A percentile compares a stretch with the other conserved stretches of the same genome.
Conservation (phyloP, 208 protist species). For the Angomonas deanei region DNA sequence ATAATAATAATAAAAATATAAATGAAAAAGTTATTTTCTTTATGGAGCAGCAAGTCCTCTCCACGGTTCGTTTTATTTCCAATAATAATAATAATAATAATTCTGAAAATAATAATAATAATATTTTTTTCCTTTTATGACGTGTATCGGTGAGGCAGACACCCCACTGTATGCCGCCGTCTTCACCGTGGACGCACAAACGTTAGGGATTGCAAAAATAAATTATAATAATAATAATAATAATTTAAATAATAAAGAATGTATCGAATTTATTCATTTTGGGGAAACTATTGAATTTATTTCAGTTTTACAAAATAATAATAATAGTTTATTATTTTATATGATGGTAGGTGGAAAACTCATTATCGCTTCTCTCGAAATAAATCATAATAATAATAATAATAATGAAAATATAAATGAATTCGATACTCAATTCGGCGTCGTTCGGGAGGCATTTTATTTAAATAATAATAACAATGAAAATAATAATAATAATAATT, state of each 20-base stretch:
- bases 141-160: not conserved
- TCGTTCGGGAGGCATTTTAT: not conserved
- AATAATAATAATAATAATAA: slow-evolving; percentile 1
- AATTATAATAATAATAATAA: slow-evolving; percentile 1
- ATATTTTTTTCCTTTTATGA: slow-evolving; percentile 3
- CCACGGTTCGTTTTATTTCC: not conserved
- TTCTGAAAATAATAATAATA: not conserved
- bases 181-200: not conserved
- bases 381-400: not conserved
- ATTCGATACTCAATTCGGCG: not conserved
- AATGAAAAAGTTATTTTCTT: not conserved
- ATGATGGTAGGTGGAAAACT: not conserved
- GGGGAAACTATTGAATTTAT: not conserved
- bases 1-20: slow-evolving; percentile 7
- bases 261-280: not conserved
- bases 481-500: not conserved
- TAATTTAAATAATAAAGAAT: not conserved
- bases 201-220: not conserved
- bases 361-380: no score
- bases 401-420: not conserved
- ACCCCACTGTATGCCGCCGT: not conserved
- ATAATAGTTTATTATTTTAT: not conserved
- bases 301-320: not conserved
- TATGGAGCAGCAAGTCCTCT: not conserved
- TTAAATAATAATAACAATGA: not conserved